Conservation (phyloP, 139 green algal species). For the Tetradesmus lagerheimii region DNA sequence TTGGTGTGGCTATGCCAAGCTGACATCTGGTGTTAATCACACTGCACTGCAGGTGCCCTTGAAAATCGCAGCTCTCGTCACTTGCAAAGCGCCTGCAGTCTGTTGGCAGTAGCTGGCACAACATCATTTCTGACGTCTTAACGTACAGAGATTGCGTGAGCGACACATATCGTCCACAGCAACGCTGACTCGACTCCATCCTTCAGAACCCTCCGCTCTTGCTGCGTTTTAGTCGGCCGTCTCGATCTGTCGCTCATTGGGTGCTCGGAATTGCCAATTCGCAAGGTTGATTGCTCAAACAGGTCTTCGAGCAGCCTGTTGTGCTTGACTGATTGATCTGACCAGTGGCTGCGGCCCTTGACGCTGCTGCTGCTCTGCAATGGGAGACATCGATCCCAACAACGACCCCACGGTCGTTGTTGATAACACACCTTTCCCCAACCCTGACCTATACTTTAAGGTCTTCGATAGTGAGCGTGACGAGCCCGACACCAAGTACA, state of each 20-base stretch:
- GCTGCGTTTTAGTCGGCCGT: not conserved
- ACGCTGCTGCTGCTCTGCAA: constrained; percentile 2
- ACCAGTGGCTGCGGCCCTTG: constrained; percentile 19
- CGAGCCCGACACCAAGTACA: constrained; percentile 67
- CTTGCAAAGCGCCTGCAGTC: too few species aligned
- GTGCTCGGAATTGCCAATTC: not conserved
- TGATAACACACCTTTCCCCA: constrained; percentile 58
- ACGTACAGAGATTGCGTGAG: too few species aligned
- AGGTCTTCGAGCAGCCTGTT: not conserved
- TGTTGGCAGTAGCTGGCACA: too few species aligned
- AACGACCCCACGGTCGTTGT: constrained; percentile 44
- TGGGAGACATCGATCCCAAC: constrained; percentile 42
- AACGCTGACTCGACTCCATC: not conserved
- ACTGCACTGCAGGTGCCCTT: too few species aligned
- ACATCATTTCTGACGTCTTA: too few species aligned
- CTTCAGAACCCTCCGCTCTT: not conserved
- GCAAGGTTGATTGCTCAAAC: not conserved
- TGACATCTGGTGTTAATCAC: too few species aligned
- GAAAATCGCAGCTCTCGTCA: too few species aligned
- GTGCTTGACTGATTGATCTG: not conserved
- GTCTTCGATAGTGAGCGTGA: constrained; percentile 68
- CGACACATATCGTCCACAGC: not conserved
- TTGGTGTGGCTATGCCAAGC: too few species aligned
- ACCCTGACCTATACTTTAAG: constrained; percentile 67
- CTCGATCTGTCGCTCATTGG: not conserved